These are phyloP conservation scores for Schwanniomyces yamadae DNA, from an alignment of 805 yeast genomes.

Conservation along the genomic window DNA sequence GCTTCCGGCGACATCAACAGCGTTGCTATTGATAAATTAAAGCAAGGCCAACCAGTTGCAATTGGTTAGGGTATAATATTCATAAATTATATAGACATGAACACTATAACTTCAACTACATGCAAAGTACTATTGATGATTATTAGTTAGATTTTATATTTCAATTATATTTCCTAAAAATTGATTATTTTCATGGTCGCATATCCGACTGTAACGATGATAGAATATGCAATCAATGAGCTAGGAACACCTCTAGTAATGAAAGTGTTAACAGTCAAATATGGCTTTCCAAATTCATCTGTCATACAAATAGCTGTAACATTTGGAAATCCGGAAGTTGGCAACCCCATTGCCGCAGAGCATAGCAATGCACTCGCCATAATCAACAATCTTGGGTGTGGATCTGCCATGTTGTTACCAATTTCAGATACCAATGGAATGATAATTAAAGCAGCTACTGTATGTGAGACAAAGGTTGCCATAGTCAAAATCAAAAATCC, in stretches of 20 bases:
- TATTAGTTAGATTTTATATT: no score
- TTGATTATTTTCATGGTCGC: conserved; percentile 53
- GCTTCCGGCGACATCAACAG: conserved; percentile 32
- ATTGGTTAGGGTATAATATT: conserved; percentile 17
- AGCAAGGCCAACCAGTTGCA: conserved; percentile 36
- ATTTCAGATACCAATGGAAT: conserved; percentile 88
- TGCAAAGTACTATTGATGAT: no score
- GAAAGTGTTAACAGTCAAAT: conserved; percentile 81
- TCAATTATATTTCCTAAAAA: conserved; percentile 17
- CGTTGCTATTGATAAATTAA: conserved; percentile 23
- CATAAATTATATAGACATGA: no score
- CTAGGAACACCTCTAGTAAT: conserved; percentile 90
- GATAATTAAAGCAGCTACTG: conserved; percentile 93
- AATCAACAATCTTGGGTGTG: conserved; percentile 83
- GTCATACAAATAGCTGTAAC: conserved; percentile 95
- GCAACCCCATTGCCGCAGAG: conserved; percentile 96
- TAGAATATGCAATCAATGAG: conserved; percentile 68
- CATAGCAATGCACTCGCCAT: conserved; percentile 67
- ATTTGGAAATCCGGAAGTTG: conserved; percentile 97
- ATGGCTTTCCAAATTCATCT: conserved; percentile 89
- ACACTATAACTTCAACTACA: no score
- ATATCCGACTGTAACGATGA: conserved; percentile 79
- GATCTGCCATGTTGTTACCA: conserved; percentile 70
- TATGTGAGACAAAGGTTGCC: conserved; percentile 95
- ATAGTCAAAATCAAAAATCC: conserved; percentile 78